A percentile compares a stretch with the other conserved stretches of the same genome.
Evolutionary conservation across 495 filamentous ascomycete genomes (phyloP).

Genomic region (Tetracladium marchalianum): DNA sequence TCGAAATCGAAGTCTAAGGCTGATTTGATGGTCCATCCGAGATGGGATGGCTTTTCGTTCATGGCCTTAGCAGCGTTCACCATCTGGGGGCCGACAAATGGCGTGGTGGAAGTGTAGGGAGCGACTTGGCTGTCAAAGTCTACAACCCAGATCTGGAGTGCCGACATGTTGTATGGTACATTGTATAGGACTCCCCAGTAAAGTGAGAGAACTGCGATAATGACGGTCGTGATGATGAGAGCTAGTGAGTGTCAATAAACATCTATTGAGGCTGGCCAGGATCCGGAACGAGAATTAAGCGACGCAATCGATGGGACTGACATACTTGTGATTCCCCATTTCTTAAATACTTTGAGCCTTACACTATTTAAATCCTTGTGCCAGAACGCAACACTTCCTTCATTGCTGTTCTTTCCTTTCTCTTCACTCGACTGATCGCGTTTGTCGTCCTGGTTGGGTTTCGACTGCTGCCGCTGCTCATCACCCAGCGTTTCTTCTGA

Average conservation of each 20-base stretch:
- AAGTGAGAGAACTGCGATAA: constrained; percentile 44
- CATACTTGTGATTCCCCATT: constrained; percentile 12
- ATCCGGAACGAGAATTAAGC: too few relatives aligned
- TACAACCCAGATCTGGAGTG: constrained; percentile 49
- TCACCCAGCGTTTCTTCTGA: too few relatives aligned
- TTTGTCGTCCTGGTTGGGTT: not conserved
- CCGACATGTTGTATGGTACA: constrained; percentile 35
- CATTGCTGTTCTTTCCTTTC: constrained; percentile 1
- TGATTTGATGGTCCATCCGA: constrained; percentile 41
- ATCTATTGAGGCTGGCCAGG: not conserved
- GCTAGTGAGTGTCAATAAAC: constrained; percentile 25
- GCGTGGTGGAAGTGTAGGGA: constrained; percentile 35
- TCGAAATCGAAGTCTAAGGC: constrained; percentile 48
- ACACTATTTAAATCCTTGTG: constrained; percentile 6
- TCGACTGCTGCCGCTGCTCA: too few relatives aligned
- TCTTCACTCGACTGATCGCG: not conserved
- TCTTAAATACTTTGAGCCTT: constrained; percentile 5
- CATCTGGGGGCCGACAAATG: constrained; percentile 48
- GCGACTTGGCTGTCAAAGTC: constrained; percentile 52
- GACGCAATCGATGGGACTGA: too few relatives aligned
- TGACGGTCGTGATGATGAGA: constrained; percentile 41
- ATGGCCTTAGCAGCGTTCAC: constrained; percentile 30
- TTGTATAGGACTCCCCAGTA: constrained; percentile 52
- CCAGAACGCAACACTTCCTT: constrained; percentile 10
- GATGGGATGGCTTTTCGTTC: constrained; percentile 20